Percentiles rank a stretch among this genome's conserved stretches.
These are phyloP conservation scores for Medicago ruthenica DNA, from an alignment of 306 rosid genomes.

Conservation along the genomic window DNA sequence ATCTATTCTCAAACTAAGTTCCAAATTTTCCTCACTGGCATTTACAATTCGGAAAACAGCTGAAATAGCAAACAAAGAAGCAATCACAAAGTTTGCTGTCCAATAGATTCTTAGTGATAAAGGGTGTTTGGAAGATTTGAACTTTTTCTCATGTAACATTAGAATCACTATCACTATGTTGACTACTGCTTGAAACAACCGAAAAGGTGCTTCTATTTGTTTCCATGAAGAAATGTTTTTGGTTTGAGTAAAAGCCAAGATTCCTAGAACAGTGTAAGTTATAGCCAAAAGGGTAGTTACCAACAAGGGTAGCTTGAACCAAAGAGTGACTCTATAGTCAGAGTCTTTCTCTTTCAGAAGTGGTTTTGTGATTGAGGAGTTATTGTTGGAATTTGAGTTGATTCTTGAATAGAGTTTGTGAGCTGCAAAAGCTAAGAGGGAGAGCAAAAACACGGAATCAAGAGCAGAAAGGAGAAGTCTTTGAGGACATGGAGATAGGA, in stretches of 20 bases:
- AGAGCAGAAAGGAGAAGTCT: constrained; percentile 37
- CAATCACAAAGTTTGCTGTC: constrained; percentile 41
- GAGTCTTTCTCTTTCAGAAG: constrained; percentile 42
- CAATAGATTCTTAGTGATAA: constrained; percentile 49
- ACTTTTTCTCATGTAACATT: constrained; percentile 45
- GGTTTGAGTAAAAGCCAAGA: constrained; percentile 44
- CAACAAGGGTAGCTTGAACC: constrained; percentile 46
- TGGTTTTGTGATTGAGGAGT: constrained; percentile 36
- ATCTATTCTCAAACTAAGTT: constrained; percentile 51
- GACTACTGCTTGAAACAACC: constrained; percentile 41
- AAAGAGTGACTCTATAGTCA: constrained; percentile 41
- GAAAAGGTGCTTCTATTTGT: constrained; percentile 45
- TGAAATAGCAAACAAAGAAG: constrained; percentile 46
- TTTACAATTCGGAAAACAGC: constrained; percentile 39
- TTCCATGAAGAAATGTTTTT: constrained; percentile 43
- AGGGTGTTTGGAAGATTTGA: constrained; percentile 48
- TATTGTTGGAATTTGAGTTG: constrained; percentile 12
- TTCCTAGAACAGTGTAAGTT: constrained; percentile 44
- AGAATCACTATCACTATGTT: constrained; percentile 41
- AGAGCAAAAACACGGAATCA: constrained; percentile 44
- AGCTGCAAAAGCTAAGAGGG: constrained; percentile 36
- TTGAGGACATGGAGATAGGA: constrained; percentile 56
- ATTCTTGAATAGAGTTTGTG: constrained; percentile 36
- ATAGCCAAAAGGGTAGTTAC: constrained; percentile 36
- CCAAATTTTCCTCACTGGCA: constrained; percentile 2